phyloP scores from a whole-genome alignment of 305 asterid species.

The Fraxinus greggii region DNA sequence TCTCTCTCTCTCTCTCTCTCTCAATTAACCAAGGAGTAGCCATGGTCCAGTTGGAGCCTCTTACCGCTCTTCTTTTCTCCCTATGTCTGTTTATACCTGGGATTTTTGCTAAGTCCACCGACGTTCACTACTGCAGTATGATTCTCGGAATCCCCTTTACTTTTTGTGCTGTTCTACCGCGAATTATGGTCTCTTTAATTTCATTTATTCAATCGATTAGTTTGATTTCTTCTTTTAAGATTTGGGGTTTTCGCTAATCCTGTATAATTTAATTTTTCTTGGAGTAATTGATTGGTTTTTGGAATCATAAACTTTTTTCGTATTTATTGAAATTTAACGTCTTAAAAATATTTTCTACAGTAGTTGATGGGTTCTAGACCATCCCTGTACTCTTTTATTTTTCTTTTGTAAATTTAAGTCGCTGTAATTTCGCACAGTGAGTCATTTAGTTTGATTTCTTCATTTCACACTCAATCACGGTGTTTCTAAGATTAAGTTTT shows the following conservation, averaged over 20 bases:
- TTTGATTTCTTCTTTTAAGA: neutral
- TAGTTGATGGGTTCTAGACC: neutral
- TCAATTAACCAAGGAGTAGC: neutral
- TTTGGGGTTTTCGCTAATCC: neutral
- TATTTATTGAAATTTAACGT: neutral
- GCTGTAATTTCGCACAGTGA: neutral
- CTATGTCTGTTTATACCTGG: constrained; percentile 29
- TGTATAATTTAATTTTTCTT: neutral
- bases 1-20: neutral
- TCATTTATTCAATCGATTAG: neutral
- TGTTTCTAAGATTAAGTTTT: neutral
- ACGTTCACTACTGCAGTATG: constrained; percentile 29
- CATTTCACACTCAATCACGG: neutral
- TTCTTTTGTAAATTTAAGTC: neutral
- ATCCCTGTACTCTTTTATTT: neutral
- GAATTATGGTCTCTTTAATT: neutral
- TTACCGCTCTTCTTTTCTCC: constrained; percentile 19
- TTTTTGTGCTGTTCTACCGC: neutral
- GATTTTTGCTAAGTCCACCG: constrained; percentile 27
- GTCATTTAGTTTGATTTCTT: neutral
- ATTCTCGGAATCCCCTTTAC: neutral
- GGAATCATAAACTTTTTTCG: neutral
- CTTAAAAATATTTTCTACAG: neutral
- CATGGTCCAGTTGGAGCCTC: neutral
- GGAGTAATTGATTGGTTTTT: neutral